Evolutionary conservation across 2,329 filamentous ascomycete genomes (phyloP).

Genomic region (Stromatinia cepivora): DNA sequence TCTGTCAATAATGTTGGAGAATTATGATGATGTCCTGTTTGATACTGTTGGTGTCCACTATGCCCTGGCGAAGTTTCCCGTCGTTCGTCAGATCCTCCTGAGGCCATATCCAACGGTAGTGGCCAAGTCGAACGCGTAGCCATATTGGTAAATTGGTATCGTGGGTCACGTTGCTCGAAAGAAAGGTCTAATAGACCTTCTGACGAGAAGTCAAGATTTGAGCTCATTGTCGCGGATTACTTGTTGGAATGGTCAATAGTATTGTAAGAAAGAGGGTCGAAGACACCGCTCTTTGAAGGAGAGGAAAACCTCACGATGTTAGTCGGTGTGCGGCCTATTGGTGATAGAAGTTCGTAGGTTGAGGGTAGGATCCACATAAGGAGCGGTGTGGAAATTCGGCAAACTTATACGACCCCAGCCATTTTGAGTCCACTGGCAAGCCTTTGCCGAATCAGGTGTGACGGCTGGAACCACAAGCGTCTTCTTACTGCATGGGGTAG

Average conservation of each 20-base stretch:
- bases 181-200: constrained; percentile 62
- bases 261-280: constrained; percentile 45
- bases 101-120: constrained; percentile 41
- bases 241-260: constrained; percentile 45
- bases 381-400: constrained; percentile 34
- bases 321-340: constrained; percentile 38
- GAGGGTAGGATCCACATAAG: constrained; percentile 33
- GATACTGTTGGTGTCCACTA: constrained; percentile 47
- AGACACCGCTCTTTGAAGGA: constrained; percentile 42
- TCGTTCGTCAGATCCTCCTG: constrained; percentile 38
- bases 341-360: constrained; percentile 30
- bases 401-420: constrained; percentile 30
- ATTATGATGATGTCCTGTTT: constrained; percentile 49
- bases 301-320: constrained; percentile 38
- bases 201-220: constrained; percentile 59
- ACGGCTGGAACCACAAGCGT: constrained; percentile 22
- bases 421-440: constrained; percentile 21
- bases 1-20: constrained; percentile 54
- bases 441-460: constrained; percentile 21
- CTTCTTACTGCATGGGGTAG: constrained; percentile 23
- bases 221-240: constrained; percentile 50
- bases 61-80: constrained; percentile 39
- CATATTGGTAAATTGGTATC: constrained; percentile 53
- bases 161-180: constrained; percentile 57
- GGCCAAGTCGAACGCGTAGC: constrained; percentile 42